Conservation (phyloP, 805 yeast species). For the Kuraishia molischiana region DNA sequence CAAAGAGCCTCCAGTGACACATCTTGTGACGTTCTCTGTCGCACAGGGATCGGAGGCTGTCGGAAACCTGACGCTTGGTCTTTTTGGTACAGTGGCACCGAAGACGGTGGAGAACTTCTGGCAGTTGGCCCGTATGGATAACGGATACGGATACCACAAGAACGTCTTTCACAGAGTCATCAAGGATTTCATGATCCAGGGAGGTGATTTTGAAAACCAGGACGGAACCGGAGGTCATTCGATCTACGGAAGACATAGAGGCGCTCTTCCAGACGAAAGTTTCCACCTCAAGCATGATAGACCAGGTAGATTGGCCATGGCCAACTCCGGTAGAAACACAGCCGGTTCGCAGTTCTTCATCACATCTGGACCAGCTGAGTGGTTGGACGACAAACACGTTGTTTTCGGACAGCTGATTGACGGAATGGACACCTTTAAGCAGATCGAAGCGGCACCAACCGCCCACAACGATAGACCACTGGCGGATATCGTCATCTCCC, state of each 20-base stretch:
- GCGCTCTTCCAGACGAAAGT: slow-evolving; percentile 65
- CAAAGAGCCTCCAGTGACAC: slow-evolving; percentile 41
- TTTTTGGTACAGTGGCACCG: slow-evolving; percentile 61
- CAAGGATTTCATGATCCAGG: slow-evolving; percentile 71
- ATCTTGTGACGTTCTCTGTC: slow-evolving; percentile 31
- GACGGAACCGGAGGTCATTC: slow-evolving; percentile 74
- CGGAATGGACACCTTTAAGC: slow-evolving; percentile 53
- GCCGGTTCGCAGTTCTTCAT: slow-evolving; percentile 68
- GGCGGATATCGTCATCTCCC: slow-evolving; percentile 28
- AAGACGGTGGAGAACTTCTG: slow-evolving; percentile 52
- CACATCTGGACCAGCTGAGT: slow-evolving; percentile 39
- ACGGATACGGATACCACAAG: slow-evolving; percentile 36
- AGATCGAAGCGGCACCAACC: slow-evolving; percentile 49
- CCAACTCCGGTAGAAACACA: slow-evolving; percentile 40
- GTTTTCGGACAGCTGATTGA: slow-evolving; percentile 71
- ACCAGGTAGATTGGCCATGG: slow-evolving; percentile 38
- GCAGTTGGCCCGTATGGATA: slow-evolving; percentile 29
- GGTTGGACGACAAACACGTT: slow-evolving; percentile 57
- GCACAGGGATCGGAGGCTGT: slow-evolving; percentile 18
- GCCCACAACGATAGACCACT: slow-evolving; percentile 29
- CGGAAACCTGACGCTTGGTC: slow-evolving; percentile 44
- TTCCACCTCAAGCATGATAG: slow-evolving; percentile 36
- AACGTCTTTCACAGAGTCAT: slow-evolving; percentile 70
- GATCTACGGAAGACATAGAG: slow-evolving; percentile 52
- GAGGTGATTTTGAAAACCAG: slow-evolving; percentile 68